Evolutionary conservation across 1,139 yeast species (phyloP).

Genomic region (Sugiyamaella pinicola): DNA sequence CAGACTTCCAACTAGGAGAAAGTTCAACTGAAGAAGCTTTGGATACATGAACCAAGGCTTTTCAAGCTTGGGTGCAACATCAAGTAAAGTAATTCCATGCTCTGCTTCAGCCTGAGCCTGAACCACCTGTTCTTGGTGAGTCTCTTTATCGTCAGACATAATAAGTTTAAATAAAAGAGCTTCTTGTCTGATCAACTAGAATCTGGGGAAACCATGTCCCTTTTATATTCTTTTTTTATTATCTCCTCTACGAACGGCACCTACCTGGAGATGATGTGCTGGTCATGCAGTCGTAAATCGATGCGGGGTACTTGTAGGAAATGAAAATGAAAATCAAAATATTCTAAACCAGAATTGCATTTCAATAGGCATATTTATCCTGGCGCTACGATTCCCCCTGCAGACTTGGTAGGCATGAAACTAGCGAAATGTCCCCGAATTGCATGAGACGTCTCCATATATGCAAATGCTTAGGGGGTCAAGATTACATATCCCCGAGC

Average conservation of each 20-base stretch:
- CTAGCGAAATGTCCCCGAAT: no score
- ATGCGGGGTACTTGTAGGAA: constrained; percentile 13
- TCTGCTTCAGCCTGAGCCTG: neutral
- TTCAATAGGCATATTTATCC: no score
- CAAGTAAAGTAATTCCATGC: constrained; percentile 17
- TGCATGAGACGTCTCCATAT: constrained; percentile 2
- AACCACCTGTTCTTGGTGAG: neutral
- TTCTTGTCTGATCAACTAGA: neutral
- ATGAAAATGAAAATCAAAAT: no score
- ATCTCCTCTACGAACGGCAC: constrained; percentile 5
- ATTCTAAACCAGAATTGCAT: no score
- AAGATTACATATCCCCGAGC: constrained; percentile 16
- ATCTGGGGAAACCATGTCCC: constrained; percentile 12
- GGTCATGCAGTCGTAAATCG: neutral
- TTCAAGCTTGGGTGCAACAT: constrained; percentile 19
- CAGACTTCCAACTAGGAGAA: constrained; percentile 45
- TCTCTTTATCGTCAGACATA: constrained; percentile 12
- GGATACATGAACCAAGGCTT: constrained; percentile 19
- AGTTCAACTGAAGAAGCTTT: constrained; percentile 46
- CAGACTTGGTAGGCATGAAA: no score
- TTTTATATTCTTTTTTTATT: constrained; percentile 9
- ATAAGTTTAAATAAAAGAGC: neutral
- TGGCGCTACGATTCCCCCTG: no score
- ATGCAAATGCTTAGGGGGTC: constrained; percentile 15
- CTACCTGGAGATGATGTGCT: constrained; percentile 13